A percentile compares a stretch with the other conserved stretches of the same genome.
phyloP scores from a whole-genome alignment of 2,329 filamentous ascomycete genomes.

The Curvularia spicifera region DNA sequence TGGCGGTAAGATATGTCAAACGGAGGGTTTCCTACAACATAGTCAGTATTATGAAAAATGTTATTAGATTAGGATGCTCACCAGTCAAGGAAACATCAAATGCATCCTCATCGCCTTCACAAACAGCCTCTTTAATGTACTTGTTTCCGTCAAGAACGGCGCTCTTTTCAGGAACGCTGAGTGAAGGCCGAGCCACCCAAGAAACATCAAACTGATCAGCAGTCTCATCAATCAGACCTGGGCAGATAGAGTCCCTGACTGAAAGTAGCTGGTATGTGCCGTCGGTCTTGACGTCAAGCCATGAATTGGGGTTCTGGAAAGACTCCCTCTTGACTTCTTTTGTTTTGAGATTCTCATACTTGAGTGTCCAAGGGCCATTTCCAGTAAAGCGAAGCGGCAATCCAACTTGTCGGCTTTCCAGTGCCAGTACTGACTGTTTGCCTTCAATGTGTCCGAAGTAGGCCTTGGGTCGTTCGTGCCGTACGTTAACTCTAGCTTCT shows the following conservation, averaged over 20 bases:
- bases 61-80: slow-evolving; percentile 48
- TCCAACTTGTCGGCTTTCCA: slow-evolving; percentile 76
- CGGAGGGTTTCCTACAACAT: slow-evolving; percentile 70
- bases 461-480: slow-evolving; percentile 84
- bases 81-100: slow-evolving; percentile 82
- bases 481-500: slow-evolving; percentile 82
- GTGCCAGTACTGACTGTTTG: slow-evolving; percentile 73
- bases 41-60: slow-evolving; percentile 29
- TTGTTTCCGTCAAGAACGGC: slow-evolving; percentile 60
- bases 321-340: slow-evolving; percentile 54
- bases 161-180: slow-evolving; percentile 70
- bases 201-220: slow-evolving; percentile 79
- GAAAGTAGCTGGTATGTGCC: slow-evolving; percentile 82
- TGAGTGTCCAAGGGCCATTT: slow-evolving; percentile 81
- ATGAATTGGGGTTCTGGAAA: slow-evolving; percentile 68
- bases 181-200: slow-evolving; percentile 82
- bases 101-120: slow-evolving; percentile 91
- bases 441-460: slow-evolving; percentile 87
- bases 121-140: slow-evolving; percentile 80
- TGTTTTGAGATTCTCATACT: slow-evolving; percentile 71
- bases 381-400: slow-evolving; percentile 87
- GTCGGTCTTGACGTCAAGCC: slow-evolving; percentile 67
- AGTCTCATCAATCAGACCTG: slow-evolving; percentile 76
- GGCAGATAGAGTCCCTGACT: slow-evolving; percentile 80
- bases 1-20: slow-evolving; percentile 85